Base-by-base conservation (phyloP, 2,329 filamentous ascomycete genomes). In the Chlorencoelia australis region DNA sequence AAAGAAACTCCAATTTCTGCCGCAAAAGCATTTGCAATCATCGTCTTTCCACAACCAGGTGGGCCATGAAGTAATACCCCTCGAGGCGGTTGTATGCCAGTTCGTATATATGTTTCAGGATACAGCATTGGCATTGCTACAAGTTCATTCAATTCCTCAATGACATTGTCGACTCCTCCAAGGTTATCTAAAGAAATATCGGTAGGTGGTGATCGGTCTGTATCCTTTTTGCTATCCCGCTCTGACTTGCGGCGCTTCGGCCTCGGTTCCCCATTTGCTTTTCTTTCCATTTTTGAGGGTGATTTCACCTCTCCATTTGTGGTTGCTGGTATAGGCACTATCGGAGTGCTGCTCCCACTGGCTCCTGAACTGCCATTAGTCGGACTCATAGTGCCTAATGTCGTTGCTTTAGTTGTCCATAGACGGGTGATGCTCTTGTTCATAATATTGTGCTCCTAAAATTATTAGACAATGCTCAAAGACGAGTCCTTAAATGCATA, bases 11-110 rank as follows among this genome's bases (percentile, higher is more conserved):
- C 79, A 14, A 88, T 65, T 44, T 79, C 75, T 2, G 82, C 80
- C 3, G 85, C 85, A 49, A 85, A 79, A 1, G 82, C 84, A 56
- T 86, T 78, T 7, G 82, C 82, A 40, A 93, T 76, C 66, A 84
- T 79, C 0, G 85, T 93, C 59, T 93, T 93, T 48, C 85, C 85
- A 53, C 85, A 91, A 17, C 85, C 85, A 3, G 85, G 84, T 1
- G 85, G 85, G 0, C 85, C 85, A 59, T 93, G 82, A 4, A 93
- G 67, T 16, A 93, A 62, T 11, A 93, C 78, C 42, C 83, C 82
- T 30, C 80, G 74, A 22, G 80, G 77, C 26, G 82, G 76, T 22
- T 82, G 76, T 29, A 84, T 71, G 17, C 78, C 75, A 21, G 75
- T 73, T 13, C 69, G 64, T 22, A 71, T 62, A 50, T 82, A 89